phyloP scores from a whole-genome alignment of 2,329 filamentous ascomycete species.

The Diaporthe caulivora region DNA sequence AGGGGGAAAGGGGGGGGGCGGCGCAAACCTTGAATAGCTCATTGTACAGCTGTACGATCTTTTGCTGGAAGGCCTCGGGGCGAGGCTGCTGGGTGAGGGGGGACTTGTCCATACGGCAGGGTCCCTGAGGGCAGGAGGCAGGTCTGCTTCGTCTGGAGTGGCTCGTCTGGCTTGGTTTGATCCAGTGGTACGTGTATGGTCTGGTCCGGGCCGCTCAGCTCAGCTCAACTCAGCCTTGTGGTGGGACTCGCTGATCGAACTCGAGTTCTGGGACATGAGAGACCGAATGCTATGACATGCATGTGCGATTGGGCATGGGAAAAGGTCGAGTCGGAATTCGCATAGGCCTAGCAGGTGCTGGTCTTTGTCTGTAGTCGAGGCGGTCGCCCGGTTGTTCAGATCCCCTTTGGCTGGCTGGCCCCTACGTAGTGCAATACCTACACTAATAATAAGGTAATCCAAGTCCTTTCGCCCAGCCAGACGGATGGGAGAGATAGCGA shows the following conservation, averaged over 20 bases:
- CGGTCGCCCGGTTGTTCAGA: neutral
- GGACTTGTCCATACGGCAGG: constrained; percentile 80
- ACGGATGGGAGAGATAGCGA: constrained; percentile 23
- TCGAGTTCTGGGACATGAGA: neutral
- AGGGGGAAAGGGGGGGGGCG: neutral
- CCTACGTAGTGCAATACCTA: no score
- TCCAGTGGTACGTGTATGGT: no score
- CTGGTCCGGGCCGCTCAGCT: constrained; percentile 1
- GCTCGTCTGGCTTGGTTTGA: no score
- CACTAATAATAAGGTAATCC: no score
- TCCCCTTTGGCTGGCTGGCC: constrained; percentile 25
- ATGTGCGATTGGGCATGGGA: neutral
- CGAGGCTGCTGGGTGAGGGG: constrained; percentile 93
- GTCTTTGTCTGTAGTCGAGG: constrained; percentile 22
- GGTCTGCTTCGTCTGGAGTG: neutral
- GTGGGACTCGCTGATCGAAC: neutral
- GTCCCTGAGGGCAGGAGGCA: neutral
- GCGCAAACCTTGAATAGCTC: constrained; percentile 78
- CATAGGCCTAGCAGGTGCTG: neutral
- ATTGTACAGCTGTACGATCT: constrained; percentile 92
- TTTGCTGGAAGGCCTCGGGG: constrained; percentile 92
- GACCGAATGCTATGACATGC: neutral
- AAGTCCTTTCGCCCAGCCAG: no score
- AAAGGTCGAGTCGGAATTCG: neutral
- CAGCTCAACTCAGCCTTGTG: neutral